Percentiles rank a stretch among this genome's conserved stretches.
Evolutionary conservation across 768 basidiomycete species (phyloP).

Genomic region (Favolaschia claudopus): DNA sequence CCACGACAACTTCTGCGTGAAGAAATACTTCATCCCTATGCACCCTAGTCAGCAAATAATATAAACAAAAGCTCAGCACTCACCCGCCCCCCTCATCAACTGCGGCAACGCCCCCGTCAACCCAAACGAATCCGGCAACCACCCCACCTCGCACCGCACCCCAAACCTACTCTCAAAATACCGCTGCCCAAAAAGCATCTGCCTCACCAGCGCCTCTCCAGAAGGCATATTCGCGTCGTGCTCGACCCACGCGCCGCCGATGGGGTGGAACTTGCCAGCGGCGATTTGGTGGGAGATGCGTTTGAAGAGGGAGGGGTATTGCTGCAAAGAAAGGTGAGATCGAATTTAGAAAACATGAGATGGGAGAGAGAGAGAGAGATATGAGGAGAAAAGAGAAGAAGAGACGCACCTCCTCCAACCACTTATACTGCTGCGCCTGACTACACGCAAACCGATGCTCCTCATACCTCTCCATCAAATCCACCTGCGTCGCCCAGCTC

Average conservation of each 20-base stretch:
- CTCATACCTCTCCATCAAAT: constrained; percentile 96
- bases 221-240: constrained; percentile 95
- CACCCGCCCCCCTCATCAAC: constrained; percentile 71
- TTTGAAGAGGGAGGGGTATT: constrained; percentile 87
- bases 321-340: no score
- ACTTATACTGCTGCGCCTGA: constrained; percentile 93
- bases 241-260: constrained; percentile 96
- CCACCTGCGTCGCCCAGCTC: constrained; percentile 97
- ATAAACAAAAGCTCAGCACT: constrained; percentile 8
- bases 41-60: neutral
- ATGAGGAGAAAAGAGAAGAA: neutral
- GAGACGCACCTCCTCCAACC: constrained; percentile 79
- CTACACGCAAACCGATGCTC: constrained; percentile 94
- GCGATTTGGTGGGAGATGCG: constrained; percentile 79
- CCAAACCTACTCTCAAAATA: constrained; percentile 79
- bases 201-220: constrained; percentile 92
- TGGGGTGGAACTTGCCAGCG: constrained; percentile 82
- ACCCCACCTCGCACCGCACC: constrained; percentile 69
- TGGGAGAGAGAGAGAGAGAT: constrained; percentile 1
- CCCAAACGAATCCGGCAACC: constrained; percentile 94
- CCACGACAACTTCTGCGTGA: constrained; percentile 97
- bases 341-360: no score
- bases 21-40: constrained; percentile 91
- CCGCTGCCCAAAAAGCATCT: constrained; percentile 91
- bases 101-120: constrained; percentile 93